Conservation (phyloP, 2,329 filamentous ascomycete genomes). For the Stachybotrys chartarum region DNA sequence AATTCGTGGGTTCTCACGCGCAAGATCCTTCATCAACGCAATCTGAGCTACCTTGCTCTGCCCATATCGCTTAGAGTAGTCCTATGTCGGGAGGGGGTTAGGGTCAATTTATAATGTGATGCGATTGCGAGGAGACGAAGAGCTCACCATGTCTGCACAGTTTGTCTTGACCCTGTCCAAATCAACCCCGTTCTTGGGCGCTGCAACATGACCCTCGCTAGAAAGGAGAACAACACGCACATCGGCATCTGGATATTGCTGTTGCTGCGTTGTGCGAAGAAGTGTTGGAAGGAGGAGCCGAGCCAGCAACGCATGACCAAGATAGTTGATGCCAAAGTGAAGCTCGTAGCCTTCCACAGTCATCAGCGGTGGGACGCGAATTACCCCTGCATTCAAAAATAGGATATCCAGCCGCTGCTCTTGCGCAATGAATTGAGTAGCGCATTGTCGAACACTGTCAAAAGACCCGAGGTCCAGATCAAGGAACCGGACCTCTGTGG, state of each 20-base stretch:
- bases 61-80: slow-evolving; percentile 9
- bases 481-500: not conserved
- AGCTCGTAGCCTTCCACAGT: slow-evolving; percentile 1
- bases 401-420: not conserved
- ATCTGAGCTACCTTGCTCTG: slow-evolving; percentile 15
- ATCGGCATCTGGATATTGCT: not conserved
- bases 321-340: slow-evolving; percentile 2
- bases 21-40: not conserved
- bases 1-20: slow-evolving; percentile 7
- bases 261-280: not conserved
- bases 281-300: not conserved
- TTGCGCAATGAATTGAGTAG: not conserved
- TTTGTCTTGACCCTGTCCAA: not conserved
- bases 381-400: not conserved
- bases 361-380: not conserved
- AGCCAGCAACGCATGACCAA: slow-evolving; percentile 1
- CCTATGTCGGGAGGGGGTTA: not conserved
- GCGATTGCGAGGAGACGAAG: not conserved
- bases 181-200: not conserved
- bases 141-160: not conserved
- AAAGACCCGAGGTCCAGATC: slow-evolving; percentile 1
- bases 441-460: not conserved
- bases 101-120: not conserved
- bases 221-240: not conserved
- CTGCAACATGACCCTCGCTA: not conserved